A percentile compares a stretch with the other conserved stretches of the same genome.
Conservation (phyloP, 495 filamentous ascomycete species). For the Trichoderma reesei region DNA sequence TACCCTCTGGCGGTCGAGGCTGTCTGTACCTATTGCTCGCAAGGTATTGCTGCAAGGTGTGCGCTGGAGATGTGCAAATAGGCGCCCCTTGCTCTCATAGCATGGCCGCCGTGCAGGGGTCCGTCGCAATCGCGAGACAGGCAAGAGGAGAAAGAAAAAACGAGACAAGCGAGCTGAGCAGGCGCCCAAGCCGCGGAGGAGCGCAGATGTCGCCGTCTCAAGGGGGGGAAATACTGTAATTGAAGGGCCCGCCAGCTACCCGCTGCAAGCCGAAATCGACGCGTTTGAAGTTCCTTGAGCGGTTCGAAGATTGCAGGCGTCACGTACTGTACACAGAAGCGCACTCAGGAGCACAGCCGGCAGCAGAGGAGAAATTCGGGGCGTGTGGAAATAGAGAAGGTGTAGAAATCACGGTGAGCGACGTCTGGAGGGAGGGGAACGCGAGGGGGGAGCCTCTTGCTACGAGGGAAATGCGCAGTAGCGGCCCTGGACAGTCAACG, state of each 20-base stretch:
- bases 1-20: not conserved
- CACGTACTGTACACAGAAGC: not conserved
- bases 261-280: too few relatives aligned
- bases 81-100: constrained; percentile 4
- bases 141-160: not conserved
- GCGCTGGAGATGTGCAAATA: not conserved
- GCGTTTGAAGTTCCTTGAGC: too few relatives aligned
- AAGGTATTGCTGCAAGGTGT: too few relatives aligned
- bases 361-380: not conserved
- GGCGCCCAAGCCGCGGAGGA: not conserved
- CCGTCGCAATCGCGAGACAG: constrained; percentile 1
- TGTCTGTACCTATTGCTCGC: not conserved
- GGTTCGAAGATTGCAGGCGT: too few relatives aligned
- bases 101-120: constrained; percentile 5
- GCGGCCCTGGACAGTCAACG: constrained; percentile 2
- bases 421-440: constrained; percentile 1
- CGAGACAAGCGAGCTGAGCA: constrained; percentile 1
- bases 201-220: not conserved
- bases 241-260: not conserved
- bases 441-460: too few relatives aligned
- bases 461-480: too few relatives aligned
- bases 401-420: constrained; percentile 2
- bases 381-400: not conserved
- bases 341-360: not conserved
- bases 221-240: not conserved